Percentiles rank a stretch among this genome's conserved stretches.
Evolutionary conservation across 371 early-diverging fungal species (phyloP).

Genomic region (Rhizopus stolonifer): DNA sequence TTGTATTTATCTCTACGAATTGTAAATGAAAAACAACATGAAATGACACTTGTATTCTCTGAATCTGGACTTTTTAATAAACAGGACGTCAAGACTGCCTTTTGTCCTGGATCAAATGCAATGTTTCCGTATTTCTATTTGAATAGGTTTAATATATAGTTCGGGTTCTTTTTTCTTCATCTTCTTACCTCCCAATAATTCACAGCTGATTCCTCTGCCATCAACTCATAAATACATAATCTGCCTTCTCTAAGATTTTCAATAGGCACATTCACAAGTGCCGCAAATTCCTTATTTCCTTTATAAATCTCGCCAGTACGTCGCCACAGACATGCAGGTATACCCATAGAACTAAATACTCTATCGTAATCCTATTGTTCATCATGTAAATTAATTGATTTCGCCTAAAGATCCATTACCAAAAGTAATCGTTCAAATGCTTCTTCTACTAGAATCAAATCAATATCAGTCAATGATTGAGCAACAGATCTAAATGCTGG

Average conservation of each 20-base stretch:
- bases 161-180: neutral
- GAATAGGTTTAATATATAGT: no score
- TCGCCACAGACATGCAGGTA: conserved; percentile 93
- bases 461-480: conserved; percentile 87
- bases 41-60: conserved; percentile 53
- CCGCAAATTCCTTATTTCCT: conserved; percentile 92
- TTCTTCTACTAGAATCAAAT: conserved; percentile 90
- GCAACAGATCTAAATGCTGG: conserved; percentile 86
- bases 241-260: conserved; percentile 77
- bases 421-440: conserved; percentile 89
- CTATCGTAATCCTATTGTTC: conserved; percentile 36
- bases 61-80: conserved; percentile 60
- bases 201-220: conserved; percentile 87
- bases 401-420: conserved; percentile 28
- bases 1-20: conserved; percentile 90
- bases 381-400: neutral
- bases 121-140: conserved; percentile 90
- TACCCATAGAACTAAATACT: conserved; percentile 90
- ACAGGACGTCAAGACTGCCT: conserved; percentile 91
- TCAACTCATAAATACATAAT: conserved; percentile 84
- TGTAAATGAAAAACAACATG: conserved; percentile 92
- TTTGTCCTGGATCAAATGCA: conserved; percentile 93
- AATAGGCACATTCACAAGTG: conserved; percentile 79
- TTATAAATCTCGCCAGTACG: conserved; percentile 96
- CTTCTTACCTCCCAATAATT: conserved; percentile 74